Evolutionary conservation across 306 rosid species (phyloP).

Genomic region (Cucumis hystrix): DNA sequence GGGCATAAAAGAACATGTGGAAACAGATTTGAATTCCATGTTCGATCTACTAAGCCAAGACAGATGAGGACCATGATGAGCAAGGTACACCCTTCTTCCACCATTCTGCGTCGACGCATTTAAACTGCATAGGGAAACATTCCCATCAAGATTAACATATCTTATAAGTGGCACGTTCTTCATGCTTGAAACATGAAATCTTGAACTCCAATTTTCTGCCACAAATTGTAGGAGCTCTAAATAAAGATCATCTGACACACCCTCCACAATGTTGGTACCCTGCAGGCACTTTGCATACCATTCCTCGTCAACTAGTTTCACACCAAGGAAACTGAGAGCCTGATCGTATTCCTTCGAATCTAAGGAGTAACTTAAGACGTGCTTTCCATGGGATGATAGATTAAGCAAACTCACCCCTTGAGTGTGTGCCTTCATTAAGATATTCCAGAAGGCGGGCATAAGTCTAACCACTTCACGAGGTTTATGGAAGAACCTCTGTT

Average conservation of each 20-base stretch:
- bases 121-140: conserved; percentile 23
- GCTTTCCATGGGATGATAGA: conserved; percentile 41
- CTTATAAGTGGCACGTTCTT: conserved; percentile 28
- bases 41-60: conserved; percentile 53
- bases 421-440: conserved; percentile 25
- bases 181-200: conserved; percentile 17
- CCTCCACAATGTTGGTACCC: conserved; percentile 35
- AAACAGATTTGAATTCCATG: conserved; percentile 18
- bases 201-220: conserved; percentile 26
- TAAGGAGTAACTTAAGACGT: conserved; percentile 35
- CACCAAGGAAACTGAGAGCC: conserved; percentile 34
- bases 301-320: conserved; percentile 24
- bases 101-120: neutral
- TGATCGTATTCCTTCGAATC: conserved; percentile 27
- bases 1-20: conserved; percentile 35
- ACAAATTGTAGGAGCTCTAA: conserved; percentile 37
- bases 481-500: conserved; percentile 47
- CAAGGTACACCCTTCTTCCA: conserved; percentile 13
- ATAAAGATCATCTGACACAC: conserved; percentile 40
- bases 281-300: conserved; percentile 70
- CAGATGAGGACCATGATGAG: neutral
- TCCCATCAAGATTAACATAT: conserved; percentile 26
- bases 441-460: conserved; percentile 42
- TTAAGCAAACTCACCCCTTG: conserved; percentile 27
- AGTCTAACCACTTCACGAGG: conserved; percentile 52